Evolutionary conservation across 257 asterid species (phyloP).

Genomic region (Solanum rostratum): DNA sequence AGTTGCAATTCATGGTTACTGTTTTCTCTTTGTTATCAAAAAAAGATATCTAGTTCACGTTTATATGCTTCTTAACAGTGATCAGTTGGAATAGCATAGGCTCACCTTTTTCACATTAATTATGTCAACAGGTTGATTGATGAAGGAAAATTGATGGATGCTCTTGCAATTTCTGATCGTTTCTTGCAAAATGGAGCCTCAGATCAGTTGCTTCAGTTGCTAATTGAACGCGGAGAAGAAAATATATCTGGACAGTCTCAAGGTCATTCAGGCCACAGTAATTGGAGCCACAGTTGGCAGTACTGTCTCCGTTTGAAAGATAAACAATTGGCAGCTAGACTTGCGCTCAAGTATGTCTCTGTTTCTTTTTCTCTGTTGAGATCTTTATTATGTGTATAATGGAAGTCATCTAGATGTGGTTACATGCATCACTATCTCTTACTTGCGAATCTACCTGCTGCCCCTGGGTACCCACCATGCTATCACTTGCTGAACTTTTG

Average conservation of each 20-base stretch:
- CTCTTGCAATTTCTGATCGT: slow-evolving; percentile 94
- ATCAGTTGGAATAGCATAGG: background rate
- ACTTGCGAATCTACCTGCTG: background rate
- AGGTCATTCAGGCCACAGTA: slow-evolving; percentile 39
- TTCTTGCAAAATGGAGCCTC: slow-evolving; percentile 88
- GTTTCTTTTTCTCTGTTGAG: slow-evolving; percentile 4
- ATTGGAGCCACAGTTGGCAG: slow-evolving; percentile 91
- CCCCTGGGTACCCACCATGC: background rate
- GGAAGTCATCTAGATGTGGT: background rate
- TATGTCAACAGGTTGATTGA: slow-evolving; percentile 55
- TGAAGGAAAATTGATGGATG: slow-evolving; percentile 88
- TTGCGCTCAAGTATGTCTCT: slow-evolving; percentile 66
- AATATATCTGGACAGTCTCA: slow-evolving; percentile 38
- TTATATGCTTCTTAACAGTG: background rate
- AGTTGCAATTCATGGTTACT: background rate
- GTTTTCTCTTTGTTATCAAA: background rate
- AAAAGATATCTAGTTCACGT: background rate
- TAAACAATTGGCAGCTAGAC: slow-evolving; percentile 73
- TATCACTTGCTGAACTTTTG: background rate
- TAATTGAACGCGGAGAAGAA: slow-evolving; percentile 58
- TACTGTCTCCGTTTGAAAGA: slow-evolving; percentile 87
- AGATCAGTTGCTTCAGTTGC: slow-evolving; percentile 75
- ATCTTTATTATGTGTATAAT: background rate
- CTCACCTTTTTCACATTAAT: background rate
- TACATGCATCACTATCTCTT: background rate